Percentiles rank a stretch among this genome's conserved stretches.
phyloP scores from a whole-genome alignment of 2,329 filamentous ascomycete species.

The Clarireedia monteithiana region DNA sequence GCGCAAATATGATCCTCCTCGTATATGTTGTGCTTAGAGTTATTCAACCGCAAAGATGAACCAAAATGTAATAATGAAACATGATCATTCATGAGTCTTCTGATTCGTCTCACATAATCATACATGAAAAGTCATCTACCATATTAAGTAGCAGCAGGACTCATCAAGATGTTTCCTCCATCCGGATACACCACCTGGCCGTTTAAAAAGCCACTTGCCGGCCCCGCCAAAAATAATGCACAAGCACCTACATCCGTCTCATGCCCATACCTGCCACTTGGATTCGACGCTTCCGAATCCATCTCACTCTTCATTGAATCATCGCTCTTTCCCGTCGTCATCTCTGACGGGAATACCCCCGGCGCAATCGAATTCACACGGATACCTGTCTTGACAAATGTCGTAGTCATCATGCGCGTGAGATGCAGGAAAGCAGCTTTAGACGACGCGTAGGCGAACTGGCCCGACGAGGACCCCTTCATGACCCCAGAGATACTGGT shows the following conservation, averaged over 20 bases:
- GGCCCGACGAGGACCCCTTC: conserved; percentile 12
- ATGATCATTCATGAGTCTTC: too few species aligned
- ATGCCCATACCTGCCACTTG: conserved; percentile 34
- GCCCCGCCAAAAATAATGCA: conserved; percentile 41
- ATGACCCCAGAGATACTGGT: conserved; percentile 15
- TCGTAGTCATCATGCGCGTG: conserved; percentile 41
- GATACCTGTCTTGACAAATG: conserved; percentile 42
- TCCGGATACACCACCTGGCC: conserved; percentile 45
- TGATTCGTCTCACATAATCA: background rate
- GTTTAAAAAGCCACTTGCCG: conserved; percentile 43
- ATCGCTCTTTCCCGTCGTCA: conserved; percentile 38
- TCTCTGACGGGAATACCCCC: conserved; percentile 37
- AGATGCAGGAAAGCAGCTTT: conserved; percentile 37
- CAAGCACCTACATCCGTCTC: conserved; percentile 45
- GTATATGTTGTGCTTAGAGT: background rate
- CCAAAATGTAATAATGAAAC: too few species aligned
- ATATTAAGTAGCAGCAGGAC: background rate
- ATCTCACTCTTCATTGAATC: conserved; percentile 39
- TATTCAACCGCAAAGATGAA: background rate
- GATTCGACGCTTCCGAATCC: conserved; percentile 31
- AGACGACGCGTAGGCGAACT: conserved; percentile 30
- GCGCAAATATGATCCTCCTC: too few species aligned
- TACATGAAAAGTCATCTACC: background rate
- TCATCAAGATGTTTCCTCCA: conserved; percentile 27
- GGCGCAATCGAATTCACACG: conserved; percentile 50